These are phyloP conservation scores for Petrea volubilis DNA, from an alignment of 257 asterid genomes.

Conservation along the genomic window DNA sequence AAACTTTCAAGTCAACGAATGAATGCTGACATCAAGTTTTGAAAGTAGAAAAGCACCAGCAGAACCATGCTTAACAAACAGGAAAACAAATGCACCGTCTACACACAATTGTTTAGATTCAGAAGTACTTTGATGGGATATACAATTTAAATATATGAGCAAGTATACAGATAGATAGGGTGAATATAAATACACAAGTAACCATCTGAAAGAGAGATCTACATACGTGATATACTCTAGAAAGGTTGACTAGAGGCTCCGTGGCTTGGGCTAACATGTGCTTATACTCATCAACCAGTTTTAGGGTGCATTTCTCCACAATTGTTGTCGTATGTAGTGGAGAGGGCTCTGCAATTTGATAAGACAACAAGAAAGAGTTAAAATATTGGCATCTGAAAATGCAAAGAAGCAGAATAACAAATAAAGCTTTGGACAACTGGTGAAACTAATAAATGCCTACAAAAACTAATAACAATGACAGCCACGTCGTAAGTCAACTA, in stretches of 20 bases:
- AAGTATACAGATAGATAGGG: neutral
- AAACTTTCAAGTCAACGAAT: conserved; percentile 2
- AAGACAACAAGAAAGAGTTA: conserved; percentile 8
- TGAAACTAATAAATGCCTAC: conserved; percentile 2
- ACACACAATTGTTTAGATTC: neutral
- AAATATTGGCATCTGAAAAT: neutral
- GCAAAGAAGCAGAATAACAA: neutral
- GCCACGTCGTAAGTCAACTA: neutral
- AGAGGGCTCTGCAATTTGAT: conserved; percentile 73
- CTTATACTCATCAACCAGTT: conserved; percentile 86
- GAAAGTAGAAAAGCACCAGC: neutral
- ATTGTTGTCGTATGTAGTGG: conserved; percentile 92
- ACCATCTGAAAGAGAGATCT: neutral
- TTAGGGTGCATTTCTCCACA: conserved; percentile 94
- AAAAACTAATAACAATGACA: neutral
- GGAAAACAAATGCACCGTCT: no score
- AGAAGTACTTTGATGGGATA: neutral
- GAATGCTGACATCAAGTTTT: neutral
- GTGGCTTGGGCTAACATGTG: conserved; percentile 93
- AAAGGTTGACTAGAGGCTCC: conserved; percentile 80
- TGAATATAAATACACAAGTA: neutral
- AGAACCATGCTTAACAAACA: neutral
- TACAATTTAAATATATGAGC: neutral
- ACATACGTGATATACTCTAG: conserved; percentile 80
- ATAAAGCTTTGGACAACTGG: neutral